Evolutionary conservation across 306 rosid genomes (phyloP).

Genomic region (Cucumis sativus): Cucumber_9930_V3 NC_026658.2:26546001-26546500

Average conservation of each 20-base stretch:
- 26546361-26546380: no score
- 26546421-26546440: no score
- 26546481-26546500: no score
- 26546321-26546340: not conserved
- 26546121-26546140: conserved; percentile 56
- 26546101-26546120: conserved; percentile 67
- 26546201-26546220: conserved; percentile 16
- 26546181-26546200: conserved; percentile 26
- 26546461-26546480: no score
- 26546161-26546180: conserved; percentile 40
- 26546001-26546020: conserved; percentile 33
- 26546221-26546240: conserved; percentile 23
- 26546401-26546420: no score
- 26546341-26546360: not conserved
- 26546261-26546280: not conserved
- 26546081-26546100: conserved; percentile 55
- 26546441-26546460: no score
- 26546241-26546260: conserved; percentile 10
- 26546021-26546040: conserved; percentile 27
- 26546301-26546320: not conserved
- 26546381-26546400: no score
- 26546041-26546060: conserved; percentile 61
- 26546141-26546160: conserved; percentile 46
- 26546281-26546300: not conserved
- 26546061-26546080: conserved; percentile 71